phyloP scores from a whole-genome alignment of 805 yeast species.

The Sugiyamaella mastotermitis region DNA sequence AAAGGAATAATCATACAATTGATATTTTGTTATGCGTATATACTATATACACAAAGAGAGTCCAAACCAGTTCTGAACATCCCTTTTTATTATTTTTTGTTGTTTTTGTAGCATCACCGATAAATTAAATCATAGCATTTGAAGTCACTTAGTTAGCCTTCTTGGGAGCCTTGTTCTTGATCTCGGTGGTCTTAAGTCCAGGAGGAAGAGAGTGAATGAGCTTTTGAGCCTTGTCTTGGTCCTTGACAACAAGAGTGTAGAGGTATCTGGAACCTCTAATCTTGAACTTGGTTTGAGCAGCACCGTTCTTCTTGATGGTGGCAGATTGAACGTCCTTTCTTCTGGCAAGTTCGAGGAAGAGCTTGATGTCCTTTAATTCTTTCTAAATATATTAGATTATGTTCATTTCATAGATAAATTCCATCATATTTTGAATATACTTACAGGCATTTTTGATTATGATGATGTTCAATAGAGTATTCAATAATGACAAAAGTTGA shows the following conservation, averaged over 20 bases:
- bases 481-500: too few species aligned
- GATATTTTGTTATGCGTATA: too few species aligned
- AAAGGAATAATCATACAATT: too few species aligned
- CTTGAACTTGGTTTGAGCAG: slow-evolving; percentile 97
- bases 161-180: slow-evolving; percentile 24
- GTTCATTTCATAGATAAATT: too few species aligned
- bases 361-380: slow-evolving; percentile 95
- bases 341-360: slow-evolving; percentile 82
- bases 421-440: slow-evolving; percentile 1
- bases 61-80: not conserved
- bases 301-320: slow-evolving; percentile 88
- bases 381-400: slow-evolving; percentile 32
- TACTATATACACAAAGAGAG: not conserved
- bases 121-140: not conserved
- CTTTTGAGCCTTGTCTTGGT: slow-evolving; percentile 95
- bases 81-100: not conserved
- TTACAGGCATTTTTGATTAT: slow-evolving; percentile 12
- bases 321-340: slow-evolving; percentile 91
- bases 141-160: slow-evolving; percentile 18
- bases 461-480: too few species aligned
- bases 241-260: slow-evolving; percentile 93
- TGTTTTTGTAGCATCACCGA: not conserved
- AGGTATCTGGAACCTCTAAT: slow-evolving; percentile 92
- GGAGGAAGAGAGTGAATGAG: slow-evolving; percentile 97
- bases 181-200: slow-evolving; percentile 29